phyloP scores from a whole-genome alignment of 2,329 filamentous ascomycete species.

The Calonectria crousiana region DNA sequence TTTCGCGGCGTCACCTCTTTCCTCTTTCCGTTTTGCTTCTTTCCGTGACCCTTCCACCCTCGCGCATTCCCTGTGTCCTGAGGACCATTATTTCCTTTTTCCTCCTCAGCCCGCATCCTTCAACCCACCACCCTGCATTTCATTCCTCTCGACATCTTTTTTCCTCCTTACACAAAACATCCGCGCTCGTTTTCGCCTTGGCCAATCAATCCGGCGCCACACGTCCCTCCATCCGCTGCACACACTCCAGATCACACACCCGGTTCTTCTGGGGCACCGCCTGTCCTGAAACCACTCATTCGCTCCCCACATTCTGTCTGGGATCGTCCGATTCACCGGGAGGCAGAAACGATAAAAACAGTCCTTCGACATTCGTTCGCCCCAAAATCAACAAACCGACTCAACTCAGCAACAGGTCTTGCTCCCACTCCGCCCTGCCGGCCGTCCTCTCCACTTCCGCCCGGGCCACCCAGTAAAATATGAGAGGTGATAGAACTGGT shows the following conservation, averaged over 20 bases:
- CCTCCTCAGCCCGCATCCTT: not conserved
- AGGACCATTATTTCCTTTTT: not conserved
- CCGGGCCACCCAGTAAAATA: conserved; percentile 24
- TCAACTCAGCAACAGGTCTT: not conserved
- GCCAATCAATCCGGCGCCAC: not conserved
- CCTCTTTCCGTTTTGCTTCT: conserved; percentile 17
- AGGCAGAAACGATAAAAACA: not conserved
- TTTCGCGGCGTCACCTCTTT: conserved; percentile 24
- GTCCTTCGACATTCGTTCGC: not conserved
- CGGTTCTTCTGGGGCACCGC: not conserved
- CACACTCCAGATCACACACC: not conserved
- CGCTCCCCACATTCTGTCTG: not conserved
- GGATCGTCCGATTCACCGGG: not conserved
- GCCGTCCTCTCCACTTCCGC: conserved; percentile 19
- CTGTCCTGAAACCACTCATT: not conserved
- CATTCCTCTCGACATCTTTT: not conserved
- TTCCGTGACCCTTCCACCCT: conserved; percentile 1
- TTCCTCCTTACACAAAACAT: not conserved
- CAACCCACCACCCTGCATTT: not conserved
- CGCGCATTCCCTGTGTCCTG: conserved; percentile 1
- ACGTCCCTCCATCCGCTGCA: not conserved
- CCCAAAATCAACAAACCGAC: not conserved
- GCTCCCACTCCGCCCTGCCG: not conserved
- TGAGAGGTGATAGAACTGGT: conserved; percentile 29
- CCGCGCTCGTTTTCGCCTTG: not conserved